phyloP scores from a whole-genome alignment of 306 rosid genomes.

The Prunus salicina region DNA sequence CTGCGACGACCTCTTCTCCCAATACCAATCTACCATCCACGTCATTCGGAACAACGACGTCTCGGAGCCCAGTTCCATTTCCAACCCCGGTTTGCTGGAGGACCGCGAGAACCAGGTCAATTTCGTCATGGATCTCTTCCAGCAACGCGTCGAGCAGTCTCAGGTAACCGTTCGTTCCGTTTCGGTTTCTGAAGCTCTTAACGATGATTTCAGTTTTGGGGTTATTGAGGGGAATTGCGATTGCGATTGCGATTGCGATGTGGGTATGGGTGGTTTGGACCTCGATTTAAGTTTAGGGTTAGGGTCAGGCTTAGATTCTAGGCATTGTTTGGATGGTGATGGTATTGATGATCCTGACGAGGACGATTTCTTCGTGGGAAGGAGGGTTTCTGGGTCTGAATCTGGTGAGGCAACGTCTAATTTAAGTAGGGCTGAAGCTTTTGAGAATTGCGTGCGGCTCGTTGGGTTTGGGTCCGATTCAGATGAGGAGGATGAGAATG shows the following conservation, averaged over 20 bases:
- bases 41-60: conserved; percentile 7
- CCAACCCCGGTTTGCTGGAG: conserved; percentile 32
- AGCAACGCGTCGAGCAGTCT: conserved; percentile 87
- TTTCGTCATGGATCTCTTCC: conserved; percentile 81
- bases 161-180: conserved; percentile 32
- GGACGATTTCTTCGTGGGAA: conserved; percentile 36
- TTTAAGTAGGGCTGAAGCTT: conserved; percentile 19
- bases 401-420: conserved; percentile 30
- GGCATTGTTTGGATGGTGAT: conserved; percentile 26
- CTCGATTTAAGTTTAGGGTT: conserved; percentile 39
- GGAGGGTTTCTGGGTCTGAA: conserved; percentile 42
- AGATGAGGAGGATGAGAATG: conserved; percentile 38
- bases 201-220: conserved; percentile 44
- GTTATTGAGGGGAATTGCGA: conserved; percentile 46
- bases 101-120: conserved; percentile 61
- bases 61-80: conserved; percentile 29
- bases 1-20: conserved; percentile 11
- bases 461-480: conserved; percentile 48
- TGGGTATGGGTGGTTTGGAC: conserved; percentile 35
- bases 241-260: conserved; percentile 25
- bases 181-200: conserved; percentile 32
- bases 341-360: conserved; percentile 30
- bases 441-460: conserved; percentile 22
- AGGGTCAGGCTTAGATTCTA: conserved; percentile 32
- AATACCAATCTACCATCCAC: conserved; percentile 19